phyloP scores from a whole-genome alignment of 2,329 filamentous ascomycete species.

The Aspergillus neotritici region DNA sequence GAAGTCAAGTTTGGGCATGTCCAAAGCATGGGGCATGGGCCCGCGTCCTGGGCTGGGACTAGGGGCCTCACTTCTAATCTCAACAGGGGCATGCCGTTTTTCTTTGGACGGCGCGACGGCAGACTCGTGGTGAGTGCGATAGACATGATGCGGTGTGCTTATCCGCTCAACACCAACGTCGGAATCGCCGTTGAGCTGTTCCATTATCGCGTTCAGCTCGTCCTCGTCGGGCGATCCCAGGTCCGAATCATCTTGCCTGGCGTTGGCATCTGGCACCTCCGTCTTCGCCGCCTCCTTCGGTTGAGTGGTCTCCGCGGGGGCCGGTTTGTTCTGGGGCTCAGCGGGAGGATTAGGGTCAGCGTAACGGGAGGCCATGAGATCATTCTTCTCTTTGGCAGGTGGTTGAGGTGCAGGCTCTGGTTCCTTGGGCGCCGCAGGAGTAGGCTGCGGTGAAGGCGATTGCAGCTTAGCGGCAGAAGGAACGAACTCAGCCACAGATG shows the following conservation, averaged over 20 bases:
- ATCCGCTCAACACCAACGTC: conserved; percentile 66
- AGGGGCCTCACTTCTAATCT: conserved; percentile 61
- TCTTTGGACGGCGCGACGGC: conserved; percentile 49
- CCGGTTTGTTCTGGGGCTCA: conserved; percentile 16
- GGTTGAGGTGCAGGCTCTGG: conserved; percentile 12
- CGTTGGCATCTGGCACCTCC: conserved; percentile 2
- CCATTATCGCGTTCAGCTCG: conserved; percentile 91
- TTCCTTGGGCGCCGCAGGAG: conserved; percentile 16
- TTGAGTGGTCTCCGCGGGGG: conserved; percentile 10
- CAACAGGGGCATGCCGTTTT: conserved; percentile 47
- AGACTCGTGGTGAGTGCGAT: conserved; percentile 23
- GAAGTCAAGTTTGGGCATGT: conserved; percentile 34
- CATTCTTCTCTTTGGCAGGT: conserved; percentile 17
- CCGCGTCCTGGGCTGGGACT: conserved; percentile 65
- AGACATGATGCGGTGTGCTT: conserved; percentile 29
- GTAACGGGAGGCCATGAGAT: conserved; percentile 34
- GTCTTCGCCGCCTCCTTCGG: conserved; percentile 5
- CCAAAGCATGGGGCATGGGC: conserved; percentile 43
- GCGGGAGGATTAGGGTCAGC: conserved; percentile 25
- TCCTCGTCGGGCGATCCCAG: conserved; percentile 43
- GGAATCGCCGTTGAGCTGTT: conserved; percentile 69
- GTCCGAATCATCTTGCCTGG: conserved; percentile 17
- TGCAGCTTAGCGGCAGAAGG: conserved; percentile 14
- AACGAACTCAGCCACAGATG: conserved; percentile 27
- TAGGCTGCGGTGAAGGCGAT: conserved; percentile 9